Evolutionary conservation across 768 basidiomycete species (phyloP), one percentile per base, ranked within the genome.

Genomic region (Cubamyces sp.): DNA sequence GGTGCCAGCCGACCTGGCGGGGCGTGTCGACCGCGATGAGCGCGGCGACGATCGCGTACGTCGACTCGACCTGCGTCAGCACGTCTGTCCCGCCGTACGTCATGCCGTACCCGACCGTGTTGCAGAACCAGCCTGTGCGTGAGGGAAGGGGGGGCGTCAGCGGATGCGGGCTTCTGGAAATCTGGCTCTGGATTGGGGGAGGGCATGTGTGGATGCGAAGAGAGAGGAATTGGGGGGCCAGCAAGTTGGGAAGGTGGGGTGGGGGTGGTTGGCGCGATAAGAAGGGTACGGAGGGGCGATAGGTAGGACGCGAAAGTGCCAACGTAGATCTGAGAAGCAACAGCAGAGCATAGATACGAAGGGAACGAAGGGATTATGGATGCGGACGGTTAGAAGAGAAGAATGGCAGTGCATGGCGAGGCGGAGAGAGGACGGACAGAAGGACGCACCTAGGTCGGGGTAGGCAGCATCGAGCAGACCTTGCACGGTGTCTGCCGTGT

Each of bases 1-100:
- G 74, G 67, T 89, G 88, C 87, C 88, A 90, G n/a, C 64, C 74
- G 30, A 86, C 82, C 68, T 90, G 88, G 41, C 77, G 81, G 0
- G 87, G 85, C 37, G 85, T 81, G 68, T 89, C 87, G 58, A 76
- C 78, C 3, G 84, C 81, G 67, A 90, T 83, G 48, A 88, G 78
- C 0, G 85, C 81, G 14, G 86, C 79, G n/a, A 87, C 81, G 65
- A 88, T 72, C 15, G 81, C 76, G 68, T 82, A 89, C 2, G 86
- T 84, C 1, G 85, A 84, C 68, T 90, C 87, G 42, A 81, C 68
- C 2, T 77, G 73, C 0, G 82, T 78, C 8, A 86, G 70, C 21
- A 81, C 74, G 0, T 78, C 77, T 23, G 77, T 76, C 52, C 78
- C 79, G 1, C 81, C 78, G 60, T 89, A 90, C 5, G 74, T 77